Evolutionary conservation across 2,329 filamentous ascomycete species (phyloP).

Genomic region (Talaromyces sp.): DNA sequence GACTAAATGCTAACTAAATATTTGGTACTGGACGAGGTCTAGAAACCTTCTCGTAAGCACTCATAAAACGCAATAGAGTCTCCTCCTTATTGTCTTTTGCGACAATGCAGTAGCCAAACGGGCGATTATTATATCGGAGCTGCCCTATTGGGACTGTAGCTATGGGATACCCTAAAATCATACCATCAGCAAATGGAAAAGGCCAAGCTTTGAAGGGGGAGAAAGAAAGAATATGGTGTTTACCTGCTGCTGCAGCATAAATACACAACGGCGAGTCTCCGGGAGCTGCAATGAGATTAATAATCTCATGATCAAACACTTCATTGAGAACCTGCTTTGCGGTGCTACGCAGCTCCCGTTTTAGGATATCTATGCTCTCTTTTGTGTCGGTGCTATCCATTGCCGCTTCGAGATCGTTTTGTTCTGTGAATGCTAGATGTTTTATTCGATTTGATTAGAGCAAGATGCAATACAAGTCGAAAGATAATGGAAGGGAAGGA

Average conservation of each 20-base stretch:
- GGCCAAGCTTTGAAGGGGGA: not conserved
- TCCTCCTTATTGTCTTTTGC: slow-evolving; percentile 13
- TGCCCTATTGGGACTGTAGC: slow-evolving; percentile 24
- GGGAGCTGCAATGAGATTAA: not conserved
- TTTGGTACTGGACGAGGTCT: not conserved
- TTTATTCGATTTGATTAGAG: too few relatives aligned
- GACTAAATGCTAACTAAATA: too few relatives aligned
- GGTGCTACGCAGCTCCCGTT: not conserved
- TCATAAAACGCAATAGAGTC: not conserved
- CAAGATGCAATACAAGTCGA: too few relatives aligned
- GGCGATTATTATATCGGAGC: slow-evolving; percentile 21
- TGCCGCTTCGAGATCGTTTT: not conserved
- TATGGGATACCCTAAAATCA: slow-evolving; percentile 22
- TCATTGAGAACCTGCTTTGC: not conserved
- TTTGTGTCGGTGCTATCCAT: not conserved
- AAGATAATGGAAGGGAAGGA: not conserved
- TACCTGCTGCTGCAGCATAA: not conserved
- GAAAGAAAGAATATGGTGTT: too few relatives aligned
- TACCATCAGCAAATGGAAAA: not conserved
- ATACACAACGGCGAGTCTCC: not conserved
- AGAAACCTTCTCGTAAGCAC: not conserved
- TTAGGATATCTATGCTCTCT: not conserved
- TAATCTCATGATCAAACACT: not conserved
- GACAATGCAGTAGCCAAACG: slow-evolving; percentile 25
- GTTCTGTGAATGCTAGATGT: not conserved